Evolutionary conservation across 176 grass and related monocot species (phyloP).

Genomic region (Saccharum officinarum): DNA sequence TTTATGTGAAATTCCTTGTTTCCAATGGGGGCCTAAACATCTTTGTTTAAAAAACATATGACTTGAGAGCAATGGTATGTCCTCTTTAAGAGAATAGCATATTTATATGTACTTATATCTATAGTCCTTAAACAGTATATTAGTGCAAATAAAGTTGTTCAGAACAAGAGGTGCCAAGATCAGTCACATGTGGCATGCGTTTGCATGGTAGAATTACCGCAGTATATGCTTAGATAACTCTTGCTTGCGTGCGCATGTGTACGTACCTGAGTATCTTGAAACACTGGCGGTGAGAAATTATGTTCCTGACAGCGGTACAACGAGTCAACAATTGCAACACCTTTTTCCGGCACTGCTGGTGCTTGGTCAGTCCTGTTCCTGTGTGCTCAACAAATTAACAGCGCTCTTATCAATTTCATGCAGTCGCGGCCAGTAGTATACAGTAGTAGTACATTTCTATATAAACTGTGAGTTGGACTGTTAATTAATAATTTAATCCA

Average conservation of each 20-base stretch:
- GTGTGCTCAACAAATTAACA: constrained; percentile 38
- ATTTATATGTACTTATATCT: background rate
- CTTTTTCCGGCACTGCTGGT: constrained; percentile 15
- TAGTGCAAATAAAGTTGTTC: background rate
- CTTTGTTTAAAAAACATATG: background rate
- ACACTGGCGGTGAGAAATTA: constrained; percentile 13
- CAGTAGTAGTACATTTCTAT: background rate
- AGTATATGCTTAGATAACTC: background rate
- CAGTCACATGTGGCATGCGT: background rate
- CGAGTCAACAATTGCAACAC: constrained; percentile 34
- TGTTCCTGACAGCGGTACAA: constrained; percentile 35
- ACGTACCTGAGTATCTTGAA: constrained; percentile 53
- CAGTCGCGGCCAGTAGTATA: background rate
- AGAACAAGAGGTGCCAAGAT: background rate
- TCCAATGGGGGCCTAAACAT: too few species aligned
- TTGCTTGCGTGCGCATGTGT: background rate
- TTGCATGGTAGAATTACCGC: background rate
- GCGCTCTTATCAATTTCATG: constrained; percentile 14
- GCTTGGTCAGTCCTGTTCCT: constrained; percentile 28
- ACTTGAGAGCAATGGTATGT: background rate
- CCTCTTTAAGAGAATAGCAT: background rate
- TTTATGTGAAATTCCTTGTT: too few species aligned
- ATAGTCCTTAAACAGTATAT: background rate
- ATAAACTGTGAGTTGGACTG: constrained; percentile 6
- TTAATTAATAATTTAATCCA: constrained; percentile 3